phyloP scores from a whole-genome alignment of 2,329 filamentous ascomycete genomes.

The Emergomyces orientalis region DNA sequence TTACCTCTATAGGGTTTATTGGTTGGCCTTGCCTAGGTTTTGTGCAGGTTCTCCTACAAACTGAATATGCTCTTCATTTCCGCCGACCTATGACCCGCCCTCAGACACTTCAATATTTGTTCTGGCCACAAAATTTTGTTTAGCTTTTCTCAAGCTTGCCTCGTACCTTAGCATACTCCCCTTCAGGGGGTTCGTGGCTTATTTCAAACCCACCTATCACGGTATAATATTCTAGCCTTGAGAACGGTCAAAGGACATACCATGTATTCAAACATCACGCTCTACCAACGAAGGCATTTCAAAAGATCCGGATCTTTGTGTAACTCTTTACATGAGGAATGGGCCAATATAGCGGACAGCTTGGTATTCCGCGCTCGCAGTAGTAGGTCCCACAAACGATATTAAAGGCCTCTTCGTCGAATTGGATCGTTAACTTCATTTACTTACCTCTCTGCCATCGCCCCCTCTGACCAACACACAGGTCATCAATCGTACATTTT shows the following conservation, averaged over 20 bases:
- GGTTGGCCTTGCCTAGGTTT: too few species aligned
- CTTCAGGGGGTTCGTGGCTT: not conserved
- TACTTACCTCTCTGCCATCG: not conserved
- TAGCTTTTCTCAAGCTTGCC: not conserved
- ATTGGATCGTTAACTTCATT: not conserved
- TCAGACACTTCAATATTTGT: not conserved
- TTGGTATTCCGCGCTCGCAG: not conserved
- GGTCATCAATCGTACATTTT: not conserved
- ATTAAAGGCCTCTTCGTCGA: not conserved
- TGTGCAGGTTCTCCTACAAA: not conserved
- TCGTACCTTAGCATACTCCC: not conserved
- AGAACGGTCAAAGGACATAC: not conserved
- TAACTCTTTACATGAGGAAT: not conserved
- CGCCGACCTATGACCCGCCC: not conserved
- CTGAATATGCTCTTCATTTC: not conserved
- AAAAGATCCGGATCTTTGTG: not conserved
- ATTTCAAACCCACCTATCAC: not conserved
- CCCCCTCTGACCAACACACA: not conserved
- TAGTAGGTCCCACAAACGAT: not conserved
- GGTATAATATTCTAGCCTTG: not conserved
- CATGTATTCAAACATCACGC: not conserved
- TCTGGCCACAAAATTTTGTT: not conserved
- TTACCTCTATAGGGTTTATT: not conserved
- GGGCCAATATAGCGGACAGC: not conserved
- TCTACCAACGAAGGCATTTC: not conserved